phyloP scores from a whole-genome alignment of 768 basidiomycete genomes.

The Lepiota subincarnata region DNA sequence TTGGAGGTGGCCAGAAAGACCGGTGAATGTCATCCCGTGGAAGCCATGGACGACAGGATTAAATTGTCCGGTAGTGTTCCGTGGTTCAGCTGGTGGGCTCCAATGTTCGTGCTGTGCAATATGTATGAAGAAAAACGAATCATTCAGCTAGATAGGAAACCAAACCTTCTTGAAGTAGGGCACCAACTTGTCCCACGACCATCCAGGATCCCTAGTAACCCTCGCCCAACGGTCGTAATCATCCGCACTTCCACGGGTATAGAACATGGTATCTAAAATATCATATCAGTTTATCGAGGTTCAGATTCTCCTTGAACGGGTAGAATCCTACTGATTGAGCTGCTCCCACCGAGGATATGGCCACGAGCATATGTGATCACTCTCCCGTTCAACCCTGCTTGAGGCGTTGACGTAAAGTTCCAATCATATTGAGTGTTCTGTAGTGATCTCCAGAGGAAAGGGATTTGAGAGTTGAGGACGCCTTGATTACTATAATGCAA shows the following conservation, averaged over 20 bases:
- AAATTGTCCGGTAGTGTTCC: neutral
- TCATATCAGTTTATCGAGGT: conserved; percentile 20
- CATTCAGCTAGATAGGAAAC: too few relatives aligned
- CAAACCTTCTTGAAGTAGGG: conserved; percentile 10
- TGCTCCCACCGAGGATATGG: conserved; percentile 28
- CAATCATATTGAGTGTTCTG: conserved; percentile 22
- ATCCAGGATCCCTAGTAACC: neutral
- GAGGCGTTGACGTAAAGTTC: conserved; percentile 27
- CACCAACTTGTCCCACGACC: conserved; percentile 7
- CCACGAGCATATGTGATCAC: conserved; percentile 19
- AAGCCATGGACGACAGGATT: neutral
- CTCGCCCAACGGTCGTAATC: conserved; percentile 10
- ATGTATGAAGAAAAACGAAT: too few relatives aligned
- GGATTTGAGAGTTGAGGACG: conserved; percentile 20
- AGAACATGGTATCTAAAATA: conserved; percentile 22
- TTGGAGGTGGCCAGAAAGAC: conserved; percentile 16
- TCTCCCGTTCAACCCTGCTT: conserved; percentile 19
- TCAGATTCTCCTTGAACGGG: too few relatives aligned
- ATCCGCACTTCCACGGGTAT: conserved; percentile 5
- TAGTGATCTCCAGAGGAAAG: conserved; percentile 16
- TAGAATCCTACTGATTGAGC: conserved; percentile 17
- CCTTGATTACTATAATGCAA: conserved; percentile 17
- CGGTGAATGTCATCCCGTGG: conserved; percentile 11
- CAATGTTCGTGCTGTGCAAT: neutral
- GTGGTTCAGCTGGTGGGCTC: too few relatives aligned